Evolutionary conservation across 768 basidiomycete species (phyloP).

Genomic region (Panus rudis): DNA sequence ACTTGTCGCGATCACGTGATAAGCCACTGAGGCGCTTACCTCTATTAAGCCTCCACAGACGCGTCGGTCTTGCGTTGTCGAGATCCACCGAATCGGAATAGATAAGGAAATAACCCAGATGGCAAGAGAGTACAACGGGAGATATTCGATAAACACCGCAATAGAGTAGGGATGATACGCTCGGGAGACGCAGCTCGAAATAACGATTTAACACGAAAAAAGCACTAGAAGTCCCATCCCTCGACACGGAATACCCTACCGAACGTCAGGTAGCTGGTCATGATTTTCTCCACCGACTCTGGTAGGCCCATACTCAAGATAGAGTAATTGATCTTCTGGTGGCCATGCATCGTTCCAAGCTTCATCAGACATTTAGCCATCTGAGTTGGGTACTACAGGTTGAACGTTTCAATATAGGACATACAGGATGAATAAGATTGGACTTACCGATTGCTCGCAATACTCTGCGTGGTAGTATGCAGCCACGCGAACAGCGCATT

Average conservation of each 20-base stretch:
- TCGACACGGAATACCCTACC: conserved; percentile 85
- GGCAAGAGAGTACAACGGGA: too few species aligned
- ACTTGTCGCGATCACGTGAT: too few species aligned
- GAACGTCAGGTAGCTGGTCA: conserved; percentile 88
- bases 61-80: too few species aligned
- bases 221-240: conserved; percentile 63
- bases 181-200: too few species aligned
- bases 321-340: conserved; percentile 90
- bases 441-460: conserved; percentile 76
- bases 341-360: conserved; percentile 87
- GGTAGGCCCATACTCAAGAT: conserved; percentile 92
- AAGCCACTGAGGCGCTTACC: too few species aligned
- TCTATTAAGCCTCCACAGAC: too few species aligned
- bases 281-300: conserved; percentile 82
- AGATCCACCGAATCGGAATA: too few species aligned
- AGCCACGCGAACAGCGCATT: conserved; percentile 87
- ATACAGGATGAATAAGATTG: background rate
- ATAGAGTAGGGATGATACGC: too few species aligned
- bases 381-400: conserved; percentile 73
- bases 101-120: too few species aligned
- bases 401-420: conserved; percentile 2
- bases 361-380: conserved; percentile 91
- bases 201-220: too few species aligned
- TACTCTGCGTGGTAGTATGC: conserved; percentile 91
- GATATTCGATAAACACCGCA: too few species aligned